Base-by-base conservation (phyloP, 768 basidiomycete species). In the Lentinula guzmanii region DNA sequence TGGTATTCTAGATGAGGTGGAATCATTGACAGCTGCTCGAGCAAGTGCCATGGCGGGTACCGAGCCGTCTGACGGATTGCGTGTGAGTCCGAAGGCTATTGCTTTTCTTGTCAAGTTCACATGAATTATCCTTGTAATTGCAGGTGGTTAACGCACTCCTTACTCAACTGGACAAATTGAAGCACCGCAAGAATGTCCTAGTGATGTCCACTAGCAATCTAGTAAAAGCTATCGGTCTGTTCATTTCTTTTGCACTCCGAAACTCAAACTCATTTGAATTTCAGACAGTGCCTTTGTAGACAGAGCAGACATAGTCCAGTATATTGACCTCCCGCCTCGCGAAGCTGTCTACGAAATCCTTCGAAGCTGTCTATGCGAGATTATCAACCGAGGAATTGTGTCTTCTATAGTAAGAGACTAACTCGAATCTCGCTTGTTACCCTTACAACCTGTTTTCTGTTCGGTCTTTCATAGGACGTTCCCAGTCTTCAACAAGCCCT, bases 181-280 rank as follows among this genome's bases (percentile, higher is more conserved):
- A 91, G 70, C 89, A 93, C 65, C 84, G 86, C 54, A 96, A 92
- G 75, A 99, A 99, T 69, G 94, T 95, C 2, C 77, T 98, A 24
- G 89, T 99, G 24, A 91, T 99, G 87, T 88, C 97, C 5, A 99
- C 97, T 0, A 96, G 94, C 60, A 99, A 98, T 73, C 83, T 99
- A 5, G 87, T 89, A 0, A 90, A 93, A 68, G 94, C 97, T 0
- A 99, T 99, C 60, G 95, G 95, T 94, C 63, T 57, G 80, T 48
- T 18, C 8, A 0, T 37, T 13, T 31, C 35, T 42, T 21, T 28
- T 16, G n/a, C 39, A 16, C 42, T n/a, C 21, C 54, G 11, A 10
- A 41, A 13, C 24, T 52, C 6, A 54, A 42, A 41, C 16, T 54
- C 42, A 53, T 37, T 10, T 8, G 52, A 7, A 6, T 18, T 54